A percentile compares a stretch with the other conserved stretches of the same genome.
Evolutionary conservation across 1,139 yeast species (phyloP).

Genomic region (Suhomyces atakaporum): DNA sequence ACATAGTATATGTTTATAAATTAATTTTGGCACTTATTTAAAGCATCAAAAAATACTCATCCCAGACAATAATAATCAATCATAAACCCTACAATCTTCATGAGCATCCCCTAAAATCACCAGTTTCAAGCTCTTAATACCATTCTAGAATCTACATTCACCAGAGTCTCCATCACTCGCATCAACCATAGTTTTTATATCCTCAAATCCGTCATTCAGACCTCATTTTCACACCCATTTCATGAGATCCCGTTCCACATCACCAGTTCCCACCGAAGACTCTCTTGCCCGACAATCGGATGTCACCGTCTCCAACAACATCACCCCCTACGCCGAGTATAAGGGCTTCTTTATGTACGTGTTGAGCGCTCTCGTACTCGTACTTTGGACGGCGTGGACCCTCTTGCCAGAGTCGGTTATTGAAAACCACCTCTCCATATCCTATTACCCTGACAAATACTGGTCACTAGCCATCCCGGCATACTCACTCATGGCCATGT

Average conservation of each 20-base stretch:
- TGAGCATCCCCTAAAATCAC: too few species aligned
- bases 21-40: too few species aligned
- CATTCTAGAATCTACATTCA: too few species aligned
- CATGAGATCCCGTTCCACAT: slow-evolving; percentile 25
- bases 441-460: slow-evolving; percentile 82
- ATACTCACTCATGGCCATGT: slow-evolving; percentile 66
- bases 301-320: slow-evolving; percentile 67
- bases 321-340: slow-evolving; percentile 74
- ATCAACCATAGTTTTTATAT: too few species aligned
- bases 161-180: not conserved
- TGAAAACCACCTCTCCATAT: slow-evolving; percentile 51
- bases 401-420: slow-evolving; percentile 59
- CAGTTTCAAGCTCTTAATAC: too few species aligned
- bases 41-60: too few species aligned
- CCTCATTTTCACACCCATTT: not conserved
- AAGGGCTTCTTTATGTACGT: slow-evolving; percentile 80
- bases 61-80: too few species aligned
- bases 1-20: too few species aligned
- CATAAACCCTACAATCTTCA: too few species aligned
- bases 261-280: slow-evolving; percentile 51
- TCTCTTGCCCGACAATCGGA: slow-evolving; percentile 74
- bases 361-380: slow-evolving; percentile 52
- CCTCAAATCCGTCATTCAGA: too few species aligned
- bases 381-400: slow-evolving; percentile 69
- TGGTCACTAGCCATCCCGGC: slow-evolving; percentile 83